A percentile compares a stretch with the other conserved stretches of the same genome.
phyloP scores from a whole-genome alignment of 2,329 filamentous ascomycete species.

The Thermoascus crustaceus region DNA sequence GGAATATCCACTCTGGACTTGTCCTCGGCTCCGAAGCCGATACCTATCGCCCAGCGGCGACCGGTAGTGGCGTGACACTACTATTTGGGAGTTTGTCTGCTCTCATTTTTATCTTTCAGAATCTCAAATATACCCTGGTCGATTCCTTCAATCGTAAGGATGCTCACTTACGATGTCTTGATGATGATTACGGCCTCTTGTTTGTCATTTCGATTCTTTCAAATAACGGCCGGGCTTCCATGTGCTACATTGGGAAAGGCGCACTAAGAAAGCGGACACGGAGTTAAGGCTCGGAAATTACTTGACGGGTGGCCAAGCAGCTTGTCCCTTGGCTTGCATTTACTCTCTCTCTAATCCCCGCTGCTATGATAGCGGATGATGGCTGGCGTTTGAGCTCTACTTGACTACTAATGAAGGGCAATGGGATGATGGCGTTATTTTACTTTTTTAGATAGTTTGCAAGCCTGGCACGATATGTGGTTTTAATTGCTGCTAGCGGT shows the following conservation, averaged over 20 bases:
- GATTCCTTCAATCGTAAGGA: not conserved
- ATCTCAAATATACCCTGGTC: not conserved
- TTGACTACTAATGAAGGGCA: not conserved
- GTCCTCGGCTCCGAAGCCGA: conserved; percentile 28
- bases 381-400: not conserved
- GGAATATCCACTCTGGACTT: conserved; percentile 26
- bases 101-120: no score
- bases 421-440: no score
- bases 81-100: no score
- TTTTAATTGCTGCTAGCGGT: no score
- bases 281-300: not conserved
- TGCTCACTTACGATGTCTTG: not conserved
- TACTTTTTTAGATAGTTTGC: no score
- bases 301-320: not conserved
- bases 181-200: not conserved
- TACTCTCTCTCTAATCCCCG: not conserved
- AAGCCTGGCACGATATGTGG: no score
- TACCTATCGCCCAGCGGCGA: conserved; percentile 29
- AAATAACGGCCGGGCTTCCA: conserved; percentile 1
- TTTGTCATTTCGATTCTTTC: not conserved
- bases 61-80: conserved; percentile 26
- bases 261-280: not conserved
- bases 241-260: not conserved
- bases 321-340: not conserved
- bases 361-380: not conserved